Conservation (phyloP, 1,139 yeast species). For the Yamadazyma atmosphaerica region DNA sequence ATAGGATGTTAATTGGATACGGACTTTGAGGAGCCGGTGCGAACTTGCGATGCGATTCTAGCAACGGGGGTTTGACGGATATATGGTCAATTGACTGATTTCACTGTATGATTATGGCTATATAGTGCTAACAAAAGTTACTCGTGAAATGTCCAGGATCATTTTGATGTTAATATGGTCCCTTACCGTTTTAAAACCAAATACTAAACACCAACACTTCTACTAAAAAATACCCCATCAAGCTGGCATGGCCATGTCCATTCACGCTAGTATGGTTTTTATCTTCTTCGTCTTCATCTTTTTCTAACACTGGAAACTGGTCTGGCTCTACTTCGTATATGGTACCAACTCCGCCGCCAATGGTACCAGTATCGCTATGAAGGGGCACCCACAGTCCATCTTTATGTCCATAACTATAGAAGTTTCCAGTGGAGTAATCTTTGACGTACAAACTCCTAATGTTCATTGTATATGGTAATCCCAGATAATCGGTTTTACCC, state of each 20-base stretch:
- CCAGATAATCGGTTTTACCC: conserved; percentile 33
- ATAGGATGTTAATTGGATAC: background rate
- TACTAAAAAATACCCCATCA: background rate
- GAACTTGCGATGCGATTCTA: too few species aligned
- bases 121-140: too few species aligned
- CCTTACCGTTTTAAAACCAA: background rate
- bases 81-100: too few species aligned
- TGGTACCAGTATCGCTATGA: conserved; percentile 11
- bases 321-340: background rate
- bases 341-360: too few species aligned
- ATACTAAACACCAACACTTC: background rate
- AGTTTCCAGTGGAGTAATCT: conserved; percentile 34
- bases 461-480: conserved; percentile 38
- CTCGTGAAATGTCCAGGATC: too few species aligned
- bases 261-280: too few species aligned
- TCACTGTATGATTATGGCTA: too few species aligned
- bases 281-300: too few species aligned
- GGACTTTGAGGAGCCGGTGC: conserved; percentile 4
- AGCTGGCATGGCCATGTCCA: background rate
- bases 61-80: too few species aligned
- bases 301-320: background rate
- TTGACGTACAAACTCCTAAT: conserved; percentile 28
- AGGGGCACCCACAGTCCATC: conserved; percentile 12
- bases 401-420: conserved; percentile 30
- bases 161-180: too few species aligned